These are phyloP conservation scores for Leptographium flavum DNA, from an alignment of 2,329 filamentous ascomycete genomes.

Conservation along the genomic window DNA sequence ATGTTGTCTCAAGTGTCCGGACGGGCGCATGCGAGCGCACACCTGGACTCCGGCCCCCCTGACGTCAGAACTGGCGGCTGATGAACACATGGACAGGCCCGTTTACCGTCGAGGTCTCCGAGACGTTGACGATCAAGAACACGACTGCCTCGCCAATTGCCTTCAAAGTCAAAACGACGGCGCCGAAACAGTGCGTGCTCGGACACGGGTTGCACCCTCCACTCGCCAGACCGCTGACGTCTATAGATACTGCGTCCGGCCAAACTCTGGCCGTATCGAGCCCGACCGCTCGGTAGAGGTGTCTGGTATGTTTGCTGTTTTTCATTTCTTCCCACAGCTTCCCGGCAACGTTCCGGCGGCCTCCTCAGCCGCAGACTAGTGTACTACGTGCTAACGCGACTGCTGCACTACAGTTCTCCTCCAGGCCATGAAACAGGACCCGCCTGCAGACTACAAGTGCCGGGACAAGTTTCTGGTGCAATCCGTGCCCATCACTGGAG, in stretches of 20 bases:
- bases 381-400: not conserved
- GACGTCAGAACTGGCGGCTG: not conserved
- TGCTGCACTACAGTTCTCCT: conserved; percentile 55
- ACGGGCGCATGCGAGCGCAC: too few species aligned
- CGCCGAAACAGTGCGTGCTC: conserved; percentile 83
- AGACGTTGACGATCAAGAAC: conserved; percentile 52
- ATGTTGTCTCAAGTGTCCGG: conserved; percentile 24
- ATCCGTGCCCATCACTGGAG: conserved; percentile 48
- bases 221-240: conserved; percentile 8
- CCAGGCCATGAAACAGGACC: conserved; percentile 96
- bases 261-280: conserved; percentile 93
- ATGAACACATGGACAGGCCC: conserved; percentile 32
- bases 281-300: conserved; percentile 83
- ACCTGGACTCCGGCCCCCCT: too few species aligned
- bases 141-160: conserved; percentile 47
- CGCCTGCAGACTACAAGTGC: conserved; percentile 73
- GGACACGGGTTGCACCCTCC: not conserved
- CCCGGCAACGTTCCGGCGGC: too few species aligned
- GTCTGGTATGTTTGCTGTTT: conserved; percentile 47
- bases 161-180: conserved; percentile 94
- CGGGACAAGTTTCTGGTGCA: conserved; percentile 16
- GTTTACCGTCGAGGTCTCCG: conserved; percentile 51
- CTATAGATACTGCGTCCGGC: conserved; percentile 84
- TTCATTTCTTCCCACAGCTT: not conserved
- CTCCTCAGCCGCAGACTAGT: too few species aligned